Percentiles rank a stretch among this genome's conserved stretches.
Evolutionary conservation across 108 stramenopile genomes (phyloP).

Genomic region (Parietichytrium sp.): DNA sequence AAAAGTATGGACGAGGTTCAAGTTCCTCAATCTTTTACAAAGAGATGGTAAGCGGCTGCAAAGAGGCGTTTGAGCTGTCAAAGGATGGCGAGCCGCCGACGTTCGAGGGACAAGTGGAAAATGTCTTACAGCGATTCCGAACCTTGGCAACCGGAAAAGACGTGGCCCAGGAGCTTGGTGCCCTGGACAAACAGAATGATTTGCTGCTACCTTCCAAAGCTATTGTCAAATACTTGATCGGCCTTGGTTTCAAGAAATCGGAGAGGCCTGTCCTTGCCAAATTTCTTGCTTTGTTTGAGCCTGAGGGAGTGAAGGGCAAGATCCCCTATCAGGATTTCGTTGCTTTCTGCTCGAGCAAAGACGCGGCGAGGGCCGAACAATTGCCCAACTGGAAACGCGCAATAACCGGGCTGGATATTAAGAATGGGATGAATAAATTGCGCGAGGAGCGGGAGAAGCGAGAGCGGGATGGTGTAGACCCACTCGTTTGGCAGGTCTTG

Average conservation of each 20-base stretch:
- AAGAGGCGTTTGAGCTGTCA: no score
- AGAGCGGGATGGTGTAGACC: conserved; percentile 6
- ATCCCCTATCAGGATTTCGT: neutral
- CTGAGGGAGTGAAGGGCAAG: neutral
- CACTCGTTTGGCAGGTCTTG: conserved; percentile 28
- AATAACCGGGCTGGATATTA: neutral
- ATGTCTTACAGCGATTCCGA: no score
- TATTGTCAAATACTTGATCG: no score
- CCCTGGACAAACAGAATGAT: no score
- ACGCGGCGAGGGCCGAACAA: neutral
- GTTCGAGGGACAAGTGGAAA: no score
- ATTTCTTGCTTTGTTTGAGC: neutral
- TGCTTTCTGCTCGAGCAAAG: neutral
- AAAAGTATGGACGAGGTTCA: conserved; percentile 6
- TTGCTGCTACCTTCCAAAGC: no score
- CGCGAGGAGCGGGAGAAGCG: neutral
- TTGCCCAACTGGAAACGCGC: conserved; percentile 24
- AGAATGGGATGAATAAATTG: neutral
- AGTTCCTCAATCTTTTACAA: neutral
- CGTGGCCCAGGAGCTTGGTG: no score
- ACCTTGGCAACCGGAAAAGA: no score
- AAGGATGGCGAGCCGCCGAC: no score
- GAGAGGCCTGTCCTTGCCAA: neutral
- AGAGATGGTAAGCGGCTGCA: neutral
- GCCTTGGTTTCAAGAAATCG: neutral